Percentiles rank a stretch among this genome's conserved stretches.
phyloP scores from a whole-genome alignment of 345 rosid genomes.

The Citrus inodora region DNA sequence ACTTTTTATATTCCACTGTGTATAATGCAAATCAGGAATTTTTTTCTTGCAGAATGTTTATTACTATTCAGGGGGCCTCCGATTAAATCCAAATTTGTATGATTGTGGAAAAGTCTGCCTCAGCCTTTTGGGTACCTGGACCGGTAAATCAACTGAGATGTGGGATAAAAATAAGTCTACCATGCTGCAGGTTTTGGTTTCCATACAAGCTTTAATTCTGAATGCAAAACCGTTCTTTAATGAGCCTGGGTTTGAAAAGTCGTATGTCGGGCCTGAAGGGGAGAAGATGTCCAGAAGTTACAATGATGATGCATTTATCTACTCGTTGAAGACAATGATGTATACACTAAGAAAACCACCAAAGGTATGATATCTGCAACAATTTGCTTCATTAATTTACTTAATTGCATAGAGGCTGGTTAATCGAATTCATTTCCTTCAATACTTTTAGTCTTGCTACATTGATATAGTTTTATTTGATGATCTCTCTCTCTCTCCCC shows the following conservation, averaged over 20 bases:
- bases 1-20: neutral
- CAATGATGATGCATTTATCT: slow-evolving; percentile 38
- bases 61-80: slow-evolving; percentile 64
- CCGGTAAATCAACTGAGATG: slow-evolving; percentile 40
- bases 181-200: slow-evolving; percentile 65
- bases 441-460: neutral
- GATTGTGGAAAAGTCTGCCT: slow-evolving; percentile 65
- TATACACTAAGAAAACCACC: slow-evolving; percentile 54
- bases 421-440: neutral
- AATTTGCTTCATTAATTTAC: neutral
- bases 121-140: slow-evolving; percentile 67
- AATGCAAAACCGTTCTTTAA: slow-evolving; percentile 52
- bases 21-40: slow-evolving; percentile 10
- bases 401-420: neutral
- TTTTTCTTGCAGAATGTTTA: slow-evolving; percentile 38
- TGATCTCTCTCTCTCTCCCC: neutral
- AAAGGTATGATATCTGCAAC: slow-evolving; percentile 29
- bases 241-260: slow-evolving; percentile 52
- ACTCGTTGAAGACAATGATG: slow-evolving; percentile 58
- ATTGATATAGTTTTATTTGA: neutral
- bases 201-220: slow-evolving; percentile 54
- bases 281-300: slow-evolving; percentile 31
- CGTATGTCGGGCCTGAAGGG: slow-evolving; percentile 31
- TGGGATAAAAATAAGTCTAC: slow-evolving; percentile 55
- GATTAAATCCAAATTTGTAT: slow-evolving; percentile 56